Base-by-base conservation (phyloP, 1,284 basidiomycete species). In the Stereum hirsutum region DNA sequence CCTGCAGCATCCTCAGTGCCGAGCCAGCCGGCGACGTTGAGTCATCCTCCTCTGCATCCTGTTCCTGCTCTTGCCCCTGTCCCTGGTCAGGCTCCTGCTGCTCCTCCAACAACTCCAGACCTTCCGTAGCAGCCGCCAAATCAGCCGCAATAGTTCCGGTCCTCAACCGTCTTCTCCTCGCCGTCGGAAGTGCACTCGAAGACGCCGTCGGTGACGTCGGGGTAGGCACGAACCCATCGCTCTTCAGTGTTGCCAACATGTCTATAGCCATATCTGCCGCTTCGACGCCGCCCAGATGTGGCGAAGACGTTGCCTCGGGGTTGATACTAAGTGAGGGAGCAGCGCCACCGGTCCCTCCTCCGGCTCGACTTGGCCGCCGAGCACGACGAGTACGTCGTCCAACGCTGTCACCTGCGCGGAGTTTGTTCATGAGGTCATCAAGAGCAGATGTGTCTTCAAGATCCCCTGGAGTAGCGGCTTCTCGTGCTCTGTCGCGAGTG, bases 221-320 rank as follows among this genome's bases (percentile, higher is more conserved):
- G n/a, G 53, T 43, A 24, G 58, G 53, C 30, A 48, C 54, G 30
- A 70, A 72, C 0, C 78, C 81, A 50, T 79, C 74, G 5, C 78
- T 75, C 57, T 87, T 71, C 28, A 89, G 68, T 34, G 71, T 72
- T 8, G 81, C 81, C 44, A 89, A 58, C 81, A 89, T 83, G 51
- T 82, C 75, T 40, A 74, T 74, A 6, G 87, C 87, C 40, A 75
- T 65, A 46, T 79, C 72, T 10, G 67, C 81, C 2, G 80, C 68
- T 40, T 80, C 74, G 44, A 57, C 58, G 1, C 58, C 62, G 35
- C 52, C 7, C 52, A 43, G 2, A 42, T 43, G 5, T n/a, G n/a
- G n/a, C n/a, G n/a, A n/a, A n/a, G n/a, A n/a, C n/a, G 58, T 42
- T 12, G 58, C 59, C 34, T 64, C 69, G 40, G 62, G 59, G 33